These are phyloP conservation scores for Paratrypanosoma confusum DNA, from an alignment of 208 protist species.

Conservation along the genomic window DNA sequence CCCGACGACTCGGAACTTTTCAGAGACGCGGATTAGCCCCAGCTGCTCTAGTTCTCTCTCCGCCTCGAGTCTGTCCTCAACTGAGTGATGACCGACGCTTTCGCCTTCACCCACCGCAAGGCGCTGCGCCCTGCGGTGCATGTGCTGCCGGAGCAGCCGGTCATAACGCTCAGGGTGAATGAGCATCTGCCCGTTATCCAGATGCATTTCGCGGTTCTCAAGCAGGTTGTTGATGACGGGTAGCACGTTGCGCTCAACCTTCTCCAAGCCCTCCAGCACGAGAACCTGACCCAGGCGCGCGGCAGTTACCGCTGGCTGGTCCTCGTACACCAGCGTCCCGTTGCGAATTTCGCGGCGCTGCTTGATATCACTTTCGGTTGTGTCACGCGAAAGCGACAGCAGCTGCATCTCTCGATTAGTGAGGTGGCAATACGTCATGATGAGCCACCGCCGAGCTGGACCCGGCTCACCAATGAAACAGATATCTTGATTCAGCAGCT, in stretches of 20 bases:
- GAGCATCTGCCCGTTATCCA: slow-evolving; percentile 90
- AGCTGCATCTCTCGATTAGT: slow-evolving; percentile 77
- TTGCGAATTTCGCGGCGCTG: slow-evolving; percentile 87
- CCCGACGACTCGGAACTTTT: slow-evolving; percentile 90
- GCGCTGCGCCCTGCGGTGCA: slow-evolving; percentile 12
- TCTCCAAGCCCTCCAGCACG: slow-evolving; percentile 92
- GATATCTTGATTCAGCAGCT: slow-evolving; percentile 89
- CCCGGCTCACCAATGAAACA: slow-evolving; percentile 90
- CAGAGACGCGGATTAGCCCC: slow-evolving; percentile 80
- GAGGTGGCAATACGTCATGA: slow-evolving; percentile 59
- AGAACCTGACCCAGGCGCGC: slow-evolving; percentile 85
- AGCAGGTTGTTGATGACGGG: slow-evolving; percentile 93
- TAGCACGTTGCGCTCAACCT: slow-evolving; percentile 92
- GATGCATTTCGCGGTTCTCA: slow-evolving; percentile 93
- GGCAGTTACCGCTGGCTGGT: slow-evolving; percentile 89
- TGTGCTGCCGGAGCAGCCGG: slow-evolving; percentile 42
- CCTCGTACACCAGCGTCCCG: slow-evolving; percentile 78
- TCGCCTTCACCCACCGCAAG: neutral
- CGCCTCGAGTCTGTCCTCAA: slow-evolving; percentile 12
- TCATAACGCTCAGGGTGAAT: slow-evolving; percentile 86
- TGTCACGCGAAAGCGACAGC: slow-evolving; percentile 87
- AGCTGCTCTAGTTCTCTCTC: slow-evolving; percentile 44
- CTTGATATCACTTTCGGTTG: slow-evolving; percentile 92
- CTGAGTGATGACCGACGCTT: neutral
- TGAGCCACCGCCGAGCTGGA: slow-evolving; percentile 75